Evolutionary conservation across 1,139 yeast species (phyloP).

Genomic region (Taphrina betulina): DNA sequence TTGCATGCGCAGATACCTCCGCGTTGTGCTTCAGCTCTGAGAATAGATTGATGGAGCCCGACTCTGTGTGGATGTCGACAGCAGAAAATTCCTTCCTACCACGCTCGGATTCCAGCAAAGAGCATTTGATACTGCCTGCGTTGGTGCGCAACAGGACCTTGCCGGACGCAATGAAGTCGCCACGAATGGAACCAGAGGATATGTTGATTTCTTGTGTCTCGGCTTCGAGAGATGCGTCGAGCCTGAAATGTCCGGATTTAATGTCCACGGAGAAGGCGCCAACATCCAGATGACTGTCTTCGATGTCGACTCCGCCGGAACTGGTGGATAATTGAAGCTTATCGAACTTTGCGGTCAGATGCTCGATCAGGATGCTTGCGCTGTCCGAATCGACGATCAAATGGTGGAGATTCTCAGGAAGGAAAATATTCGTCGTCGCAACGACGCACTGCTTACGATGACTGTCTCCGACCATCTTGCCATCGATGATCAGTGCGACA

Average conservation of each 20-base stretch:
- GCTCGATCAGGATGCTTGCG: not conserved
- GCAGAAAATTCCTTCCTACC: no score
- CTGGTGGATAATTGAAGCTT: not conserved
- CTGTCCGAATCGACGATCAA: conserved; percentile 1
- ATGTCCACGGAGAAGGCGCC: not conserved
- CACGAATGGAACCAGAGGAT: not conserved
- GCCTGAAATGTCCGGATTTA: not conserved
- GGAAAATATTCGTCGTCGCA: not conserved
- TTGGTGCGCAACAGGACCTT: no score
- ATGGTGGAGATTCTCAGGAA: not conserved
- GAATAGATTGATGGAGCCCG: no score
- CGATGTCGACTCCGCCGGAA: not conserved
- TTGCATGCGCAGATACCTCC: no score
- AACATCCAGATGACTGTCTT: not conserved
- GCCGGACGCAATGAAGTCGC: not conserved
- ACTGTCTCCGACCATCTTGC: not conserved
- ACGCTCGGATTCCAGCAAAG: no score
- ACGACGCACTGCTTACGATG: conserved; percentile 2
- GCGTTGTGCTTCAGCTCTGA: no score
- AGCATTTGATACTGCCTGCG: no score
- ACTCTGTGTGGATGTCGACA: no score
- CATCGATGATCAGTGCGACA: conserved; percentile 17
- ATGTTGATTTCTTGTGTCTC: not conserved
- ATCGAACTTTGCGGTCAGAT: not conserved
- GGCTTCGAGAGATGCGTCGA: not conserved